Base-by-base conservation (phyloP, 257 asterid genomes). In the Solanum virginianum region DNA sequence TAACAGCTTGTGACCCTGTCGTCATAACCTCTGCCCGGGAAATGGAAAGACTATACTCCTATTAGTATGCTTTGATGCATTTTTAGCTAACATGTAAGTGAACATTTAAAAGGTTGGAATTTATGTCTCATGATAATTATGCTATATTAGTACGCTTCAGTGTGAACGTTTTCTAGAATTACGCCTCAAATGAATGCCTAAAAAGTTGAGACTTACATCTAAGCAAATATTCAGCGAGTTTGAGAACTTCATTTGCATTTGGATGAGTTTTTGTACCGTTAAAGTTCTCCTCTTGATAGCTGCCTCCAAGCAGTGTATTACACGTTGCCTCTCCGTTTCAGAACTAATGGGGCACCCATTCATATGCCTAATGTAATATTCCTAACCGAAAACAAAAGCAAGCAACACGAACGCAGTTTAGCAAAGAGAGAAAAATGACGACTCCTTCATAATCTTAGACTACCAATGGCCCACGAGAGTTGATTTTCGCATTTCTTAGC, bases 301-400 rank as follows among this genome's bases (percentile, higher is more conserved):
- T 6, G 95, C 95, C 82, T 89, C 90, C 92, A 92, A 86, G 85
- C 95, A 92, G 57, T 90, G 88, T 41, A 88, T 90, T 47, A 92
- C 89, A 49, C 92, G 91, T 36, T 86, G 89, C 66, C 88, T 82
- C 91, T 92, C 95, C 0, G 89, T 90, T 83, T 92, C 95, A 11
- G 93, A 92, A 83, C 87, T 88, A 54, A 92, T 56, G 29, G 92
- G 90, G 55, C 60, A 83, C n/a, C 95, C 95, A 22, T 92, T 92
- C 39, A 80, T 85, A 77, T 92, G 95, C 86, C 90, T 92, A 60
- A 92, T 88, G 83, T 89, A 92, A 82, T 92, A 92, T 84, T 92
- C 94, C 94, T 92, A 66, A 55, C 49, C 16, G 3, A 36, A 65
- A 54, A 16, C 55, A 80, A 47, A 74, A 74, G 59, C 39, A 74